phyloP scores from a whole-genome alignment of 169 alveolate genomes.

The Cystoisospora suis region DNA sequence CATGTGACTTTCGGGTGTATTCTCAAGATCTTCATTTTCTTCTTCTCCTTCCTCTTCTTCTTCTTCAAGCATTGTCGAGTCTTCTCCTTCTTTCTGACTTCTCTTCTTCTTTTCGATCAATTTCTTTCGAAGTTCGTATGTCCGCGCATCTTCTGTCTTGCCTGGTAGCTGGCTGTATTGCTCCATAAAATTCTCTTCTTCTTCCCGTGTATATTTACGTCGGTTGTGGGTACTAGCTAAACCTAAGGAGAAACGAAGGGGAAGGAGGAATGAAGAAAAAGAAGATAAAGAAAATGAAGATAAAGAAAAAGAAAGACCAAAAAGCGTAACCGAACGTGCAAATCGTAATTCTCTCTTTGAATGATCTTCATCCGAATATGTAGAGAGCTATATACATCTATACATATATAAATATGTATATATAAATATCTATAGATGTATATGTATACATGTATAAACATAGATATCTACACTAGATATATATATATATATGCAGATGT shows the following conservation, averaged over 20 bases:
- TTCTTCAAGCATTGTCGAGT: not conserved
- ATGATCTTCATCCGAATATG: not conserved
- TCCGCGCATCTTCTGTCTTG: slow-evolving; percentile 12
- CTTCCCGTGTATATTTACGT: slow-evolving; percentile 15
- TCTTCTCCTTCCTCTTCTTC: not conserved
- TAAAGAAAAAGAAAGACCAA: not conserved
- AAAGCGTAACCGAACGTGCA: not conserved
- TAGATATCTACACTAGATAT: not conserved
- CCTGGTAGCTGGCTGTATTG: not conserved
- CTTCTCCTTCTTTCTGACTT: not conserved
- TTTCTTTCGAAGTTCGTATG: not conserved
- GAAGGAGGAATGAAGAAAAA: no score
- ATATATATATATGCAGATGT: not conserved
- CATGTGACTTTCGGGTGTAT: no score
- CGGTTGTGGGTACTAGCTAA: slow-evolving; percentile 31
- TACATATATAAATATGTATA: not conserved
- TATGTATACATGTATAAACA: not conserved
- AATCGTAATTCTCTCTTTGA: no score
- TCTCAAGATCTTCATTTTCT: not conserved
- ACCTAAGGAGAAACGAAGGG: not conserved
- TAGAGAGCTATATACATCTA: not conserved
- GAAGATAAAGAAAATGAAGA: not conserved
- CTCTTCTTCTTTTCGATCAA: not conserved
- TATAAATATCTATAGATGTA: not conserved
- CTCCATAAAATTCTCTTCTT: slow-evolving; percentile 34